Evolutionary conservation across 1,284 basidiomycete species (phyloP).

Genomic region (Melampsora larici-populina): DNA sequence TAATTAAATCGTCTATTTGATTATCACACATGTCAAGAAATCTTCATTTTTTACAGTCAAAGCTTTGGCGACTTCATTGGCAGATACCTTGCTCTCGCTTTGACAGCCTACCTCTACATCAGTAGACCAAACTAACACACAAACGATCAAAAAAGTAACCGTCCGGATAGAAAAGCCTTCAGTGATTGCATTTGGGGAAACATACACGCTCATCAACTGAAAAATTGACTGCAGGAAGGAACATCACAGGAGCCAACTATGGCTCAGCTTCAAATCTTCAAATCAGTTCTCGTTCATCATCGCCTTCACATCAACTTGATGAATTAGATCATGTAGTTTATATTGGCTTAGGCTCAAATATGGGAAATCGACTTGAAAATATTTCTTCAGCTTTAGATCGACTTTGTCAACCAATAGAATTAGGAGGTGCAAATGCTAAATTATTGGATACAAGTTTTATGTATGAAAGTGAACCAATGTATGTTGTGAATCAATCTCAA

Average conservation of each 20-base stretch:
- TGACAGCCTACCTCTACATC: not conserved
- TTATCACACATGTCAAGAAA: not conserved
- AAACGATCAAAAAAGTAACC: not conserved
- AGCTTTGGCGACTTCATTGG: not conserved
- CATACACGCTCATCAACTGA: not conserved
- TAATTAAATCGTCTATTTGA: too few relatives aligned
- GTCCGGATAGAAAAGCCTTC: not conserved
- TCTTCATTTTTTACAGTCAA: not conserved
- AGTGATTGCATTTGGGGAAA: not conserved
- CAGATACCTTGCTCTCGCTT: not conserved
- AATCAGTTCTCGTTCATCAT: not conserved
- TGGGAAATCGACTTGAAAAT: slow-evolving; percentile 14
- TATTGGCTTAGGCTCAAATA: slow-evolving; percentile 27
- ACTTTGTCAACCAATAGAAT: not conserved
- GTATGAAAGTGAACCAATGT: slow-evolving; percentile 95
- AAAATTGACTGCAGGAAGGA: too few relatives aligned
- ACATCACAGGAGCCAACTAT: too few relatives aligned
- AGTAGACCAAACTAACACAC: not conserved
- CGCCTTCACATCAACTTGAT: not conserved
- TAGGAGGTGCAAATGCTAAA: slow-evolving; percentile 52
- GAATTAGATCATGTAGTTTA: slow-evolving; percentile 13
- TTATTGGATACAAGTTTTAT: slow-evolving; percentile 81
- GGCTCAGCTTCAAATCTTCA: too few relatives aligned
- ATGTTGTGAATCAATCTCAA: slow-evolving; percentile 78
- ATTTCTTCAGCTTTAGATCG: slow-evolving; percentile 1